These are phyloP conservation scores for Geum urbanum DNA, from an alignment of 306 rosid species.

Conservation along the genomic window DNA sequence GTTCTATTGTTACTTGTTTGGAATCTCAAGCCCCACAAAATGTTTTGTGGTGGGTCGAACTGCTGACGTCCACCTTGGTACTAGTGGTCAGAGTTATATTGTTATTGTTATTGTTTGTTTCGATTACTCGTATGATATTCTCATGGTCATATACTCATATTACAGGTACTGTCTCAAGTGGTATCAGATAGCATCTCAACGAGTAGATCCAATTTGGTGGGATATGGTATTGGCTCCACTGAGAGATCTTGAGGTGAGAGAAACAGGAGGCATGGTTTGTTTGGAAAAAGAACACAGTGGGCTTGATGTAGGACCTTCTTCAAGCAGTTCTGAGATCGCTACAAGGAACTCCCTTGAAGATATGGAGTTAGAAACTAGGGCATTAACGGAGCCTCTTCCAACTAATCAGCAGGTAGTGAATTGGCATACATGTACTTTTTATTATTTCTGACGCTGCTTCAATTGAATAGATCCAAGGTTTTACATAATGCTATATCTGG, in stretches of 20 bases:
- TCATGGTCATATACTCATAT: constrained; percentile 7
- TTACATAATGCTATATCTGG: constrained; percentile 6
- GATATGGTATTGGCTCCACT: constrained; percentile 72
- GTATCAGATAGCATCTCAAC: constrained; percentile 74
- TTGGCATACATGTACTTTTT: constrained; percentile 9
- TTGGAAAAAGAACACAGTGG: constrained; percentile 24
- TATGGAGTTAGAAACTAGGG: constrained; percentile 89
- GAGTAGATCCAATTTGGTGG: constrained; percentile 86
- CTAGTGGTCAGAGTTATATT: background rate
- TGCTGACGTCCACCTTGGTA: too few species aligned
- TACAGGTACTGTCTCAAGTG: constrained; percentile 83
- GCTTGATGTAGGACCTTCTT: constrained; percentile 32
- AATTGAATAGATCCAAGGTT: constrained; percentile 15
- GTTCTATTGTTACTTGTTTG: background rate
- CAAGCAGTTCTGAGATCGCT: constrained; percentile 34
- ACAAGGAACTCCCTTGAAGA: constrained; percentile 77
- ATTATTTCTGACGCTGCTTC: constrained; percentile 5
- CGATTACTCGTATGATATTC: background rate
- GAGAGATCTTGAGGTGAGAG: constrained; percentile 66
- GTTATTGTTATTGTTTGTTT: background rate
- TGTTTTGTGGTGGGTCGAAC: too few species aligned
- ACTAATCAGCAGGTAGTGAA: constrained; percentile 82
- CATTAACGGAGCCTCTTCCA: constrained; percentile 98
- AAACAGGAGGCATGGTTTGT: constrained; percentile 40
- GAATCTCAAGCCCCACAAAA: too few species aligned